Conservation (phyloP, 305 asterid species). For the Rubia tinctorum region DNA sequence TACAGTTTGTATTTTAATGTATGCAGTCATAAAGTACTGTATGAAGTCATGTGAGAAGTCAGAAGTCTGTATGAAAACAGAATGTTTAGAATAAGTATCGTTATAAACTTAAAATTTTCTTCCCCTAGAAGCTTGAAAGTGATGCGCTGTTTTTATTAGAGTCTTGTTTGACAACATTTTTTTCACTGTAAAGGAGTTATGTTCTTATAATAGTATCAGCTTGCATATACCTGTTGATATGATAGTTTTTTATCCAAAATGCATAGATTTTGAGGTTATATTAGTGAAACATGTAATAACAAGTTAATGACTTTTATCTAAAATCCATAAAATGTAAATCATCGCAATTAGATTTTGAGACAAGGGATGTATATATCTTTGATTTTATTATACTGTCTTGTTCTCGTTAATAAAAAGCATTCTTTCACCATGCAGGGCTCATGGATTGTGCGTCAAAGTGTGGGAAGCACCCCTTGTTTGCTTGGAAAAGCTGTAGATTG, state of each 20-base stretch:
- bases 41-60: neutral
- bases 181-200: no score
- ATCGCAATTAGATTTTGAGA: neutral
- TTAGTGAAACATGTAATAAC: no score
- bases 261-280: no score
- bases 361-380: neutral
- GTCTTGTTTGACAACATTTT: no score
- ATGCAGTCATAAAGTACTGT: no score
- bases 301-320: no score
- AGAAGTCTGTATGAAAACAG: neutral
- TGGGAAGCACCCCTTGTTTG: conserved; percentile 92
- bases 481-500: conserved; percentile 98
- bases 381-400: neutral
- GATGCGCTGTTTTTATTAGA: neutral
- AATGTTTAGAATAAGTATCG: neutral
- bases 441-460: conserved; percentile 99
- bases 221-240: no score
- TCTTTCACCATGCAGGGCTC: conserved; percentile 61
- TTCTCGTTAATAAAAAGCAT: neutral
- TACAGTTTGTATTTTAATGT: neutral
- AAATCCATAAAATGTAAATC: neutral
- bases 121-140: neutral
- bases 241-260: no score
- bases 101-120: neutral
- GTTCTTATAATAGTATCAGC: no score